Percentiles rank a stretch among this genome's conserved stretches.
phyloP scores from a whole-genome alignment of 305 asterid species.

The Fraxinus sp. region DNA sequence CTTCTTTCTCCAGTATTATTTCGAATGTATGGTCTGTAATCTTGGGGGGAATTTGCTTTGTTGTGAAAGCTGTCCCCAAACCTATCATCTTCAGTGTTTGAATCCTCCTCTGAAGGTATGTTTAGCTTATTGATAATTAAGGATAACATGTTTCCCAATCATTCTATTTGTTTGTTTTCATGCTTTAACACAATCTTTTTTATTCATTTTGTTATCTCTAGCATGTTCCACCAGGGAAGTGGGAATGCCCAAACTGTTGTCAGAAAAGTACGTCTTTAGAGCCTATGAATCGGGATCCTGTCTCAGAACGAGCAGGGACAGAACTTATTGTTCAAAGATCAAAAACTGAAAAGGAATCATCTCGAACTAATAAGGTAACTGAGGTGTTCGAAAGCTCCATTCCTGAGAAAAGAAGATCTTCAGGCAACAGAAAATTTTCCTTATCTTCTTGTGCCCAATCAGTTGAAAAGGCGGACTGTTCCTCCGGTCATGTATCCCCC shows the following conservation, averaged over 20 bases:
- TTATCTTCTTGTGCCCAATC: constrained; percentile 35
- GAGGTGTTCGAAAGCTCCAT: constrained; percentile 40
- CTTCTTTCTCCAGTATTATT: constrained; percentile 60
- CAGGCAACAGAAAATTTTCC: constrained; percentile 49
- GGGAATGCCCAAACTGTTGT: constrained; percentile 78
- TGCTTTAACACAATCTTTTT: constrained; percentile 20
- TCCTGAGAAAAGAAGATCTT: constrained; percentile 50
- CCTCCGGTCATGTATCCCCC: constrained; percentile 37
- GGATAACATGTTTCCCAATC: neutral
- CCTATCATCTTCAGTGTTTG: constrained; percentile 59
- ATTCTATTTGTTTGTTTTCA: constrained; percentile 24
- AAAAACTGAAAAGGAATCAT: constrained; percentile 46
- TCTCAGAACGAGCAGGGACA: constrained; percentile 61
- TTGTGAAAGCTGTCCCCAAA: constrained; percentile 55
- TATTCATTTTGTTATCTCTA: constrained; percentile 29
- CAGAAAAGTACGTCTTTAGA: constrained; percentile 40
- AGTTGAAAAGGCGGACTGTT: constrained; percentile 40
- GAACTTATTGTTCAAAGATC: constrained; percentile 57
- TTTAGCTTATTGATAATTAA: constrained; percentile 6
- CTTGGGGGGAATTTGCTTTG: constrained; percentile 66
- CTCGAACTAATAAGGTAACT: constrained; percentile 46
- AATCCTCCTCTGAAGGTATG: constrained; percentile 68
- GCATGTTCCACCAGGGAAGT: constrained; percentile 71
- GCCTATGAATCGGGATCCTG: constrained; percentile 43
- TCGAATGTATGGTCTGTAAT: constrained; percentile 76